phyloP scores from a whole-genome alignment of 495 filamentous ascomycete genomes.

The Penicillium atrosanguineum region DNA sequence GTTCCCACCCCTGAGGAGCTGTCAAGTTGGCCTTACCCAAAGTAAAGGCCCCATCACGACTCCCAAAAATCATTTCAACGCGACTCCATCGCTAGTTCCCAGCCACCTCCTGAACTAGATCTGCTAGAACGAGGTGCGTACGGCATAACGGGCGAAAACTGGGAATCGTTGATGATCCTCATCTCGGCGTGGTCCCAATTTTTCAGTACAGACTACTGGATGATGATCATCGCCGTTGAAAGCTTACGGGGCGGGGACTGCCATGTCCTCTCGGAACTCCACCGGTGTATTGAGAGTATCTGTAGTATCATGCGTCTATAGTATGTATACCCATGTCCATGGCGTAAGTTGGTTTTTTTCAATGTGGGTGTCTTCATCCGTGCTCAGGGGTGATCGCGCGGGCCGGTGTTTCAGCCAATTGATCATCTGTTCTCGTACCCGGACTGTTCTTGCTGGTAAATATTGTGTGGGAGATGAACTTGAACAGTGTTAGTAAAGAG shows the following conservation, averaged over 20 bases:
- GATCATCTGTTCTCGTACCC: background rate
- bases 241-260: slow-evolving; percentile 4
- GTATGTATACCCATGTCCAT: no score
- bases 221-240: slow-evolving; percentile 17
- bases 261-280: background rate
- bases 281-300: background rate
- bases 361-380: background rate
- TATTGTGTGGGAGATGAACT: no score
- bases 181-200: background rate
- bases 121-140: background rate
- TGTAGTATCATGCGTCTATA: background rate
- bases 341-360: background rate
- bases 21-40: slow-evolving; percentile 14
- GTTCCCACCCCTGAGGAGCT: slow-evolving; percentile 8
- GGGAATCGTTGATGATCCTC: background rate
- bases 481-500: background rate
- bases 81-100: background rate
- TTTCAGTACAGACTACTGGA: background rate
- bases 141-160: background rate
- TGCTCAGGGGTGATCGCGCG: slow-evolving; percentile 1
- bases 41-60: slow-evolving; percentile 6
- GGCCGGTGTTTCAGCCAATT: slow-evolving; percentile 1
- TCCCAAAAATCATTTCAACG: background rate
- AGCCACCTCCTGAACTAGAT: background rate
- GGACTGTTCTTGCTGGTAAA: background rate